Evolutionary conservation across 805 yeast genomes (phyloP).

Genomic region (Yamadazyma scolyti): DNA sequence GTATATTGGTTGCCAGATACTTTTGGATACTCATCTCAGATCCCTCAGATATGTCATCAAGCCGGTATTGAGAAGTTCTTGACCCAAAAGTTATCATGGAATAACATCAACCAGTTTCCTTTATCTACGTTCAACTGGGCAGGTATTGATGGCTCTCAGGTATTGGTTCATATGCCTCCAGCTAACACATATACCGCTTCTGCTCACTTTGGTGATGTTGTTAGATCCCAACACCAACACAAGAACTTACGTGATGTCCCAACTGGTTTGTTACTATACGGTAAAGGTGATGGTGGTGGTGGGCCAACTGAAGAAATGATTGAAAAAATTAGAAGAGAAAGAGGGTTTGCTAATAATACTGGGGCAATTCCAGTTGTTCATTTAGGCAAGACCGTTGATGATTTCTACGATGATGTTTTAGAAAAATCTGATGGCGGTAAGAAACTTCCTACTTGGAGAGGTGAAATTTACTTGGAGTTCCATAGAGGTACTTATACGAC

Average conservation of each 20-base stretch:
- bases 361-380: slow-evolving; percentile 86
- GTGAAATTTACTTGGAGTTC: slow-evolving; percentile 90
- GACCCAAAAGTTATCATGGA: slow-evolving; percentile 96
- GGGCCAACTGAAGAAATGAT: slow-evolving; percentile 94
- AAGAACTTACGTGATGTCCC: slow-evolving; percentile 79
- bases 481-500: slow-evolving; percentile 97
- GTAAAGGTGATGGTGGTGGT: slow-evolving; percentile 98
- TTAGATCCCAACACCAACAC: slow-evolving; percentile 74
- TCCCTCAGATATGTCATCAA: slow-evolving; percentile 88
- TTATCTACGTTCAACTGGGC: slow-evolving; percentile 92
- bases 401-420: slow-evolving; percentile 68
- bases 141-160: slow-evolving; percentile 90
- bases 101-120: slow-evolving; percentile 89
- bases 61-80: slow-evolving; percentile 82
- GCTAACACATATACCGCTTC: slow-evolving; percentile 91
- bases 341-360: slow-evolving; percentile 80
- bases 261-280: slow-evolving; percentile 77
- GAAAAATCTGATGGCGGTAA: slow-evolving; percentile 61
- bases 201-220: slow-evolving; percentile 91
- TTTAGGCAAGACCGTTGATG: slow-evolving; percentile 74
- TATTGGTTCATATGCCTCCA: slow-evolving; percentile 96
- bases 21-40: slow-evolving; percentile 92
- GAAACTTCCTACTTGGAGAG: slow-evolving; percentile 80
- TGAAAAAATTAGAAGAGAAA: slow-evolving; percentile 85
- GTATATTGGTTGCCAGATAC: slow-evolving; percentile 97